Evolutionary conservation across 176 grass and related monocot species (phyloP), one percentile per base, ranked within the genome.

Genomic region (Sorghum bicolor): DNA sequence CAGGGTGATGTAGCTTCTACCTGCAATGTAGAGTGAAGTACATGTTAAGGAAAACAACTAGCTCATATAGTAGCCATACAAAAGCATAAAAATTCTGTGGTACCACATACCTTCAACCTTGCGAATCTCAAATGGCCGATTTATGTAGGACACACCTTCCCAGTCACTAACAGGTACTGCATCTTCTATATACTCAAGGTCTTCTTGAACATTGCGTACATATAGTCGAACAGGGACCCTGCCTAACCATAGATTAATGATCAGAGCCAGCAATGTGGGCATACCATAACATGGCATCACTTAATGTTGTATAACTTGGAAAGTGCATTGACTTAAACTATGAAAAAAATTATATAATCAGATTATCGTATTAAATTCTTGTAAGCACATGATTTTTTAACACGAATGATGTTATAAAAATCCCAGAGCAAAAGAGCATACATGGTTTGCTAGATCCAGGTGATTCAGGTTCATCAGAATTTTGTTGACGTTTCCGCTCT

Each of bases 191-290:
- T 99, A 72, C 30, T 90, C 86, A 81, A 96, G 76, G 61, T 89
- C 86, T 53, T 94, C 53, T 68, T 87, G 87, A 81, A 92, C 75
- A 82, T 61, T 78, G 57, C 93, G 88, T 76, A 96, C 81, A 81
- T 99, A 99, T 63, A 99, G 61, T 38, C 93, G 89, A 88, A 99
- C 93, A 45, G 96, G 96, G 62, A 96, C 90, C 86, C 93, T 99
- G 85, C 91, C 96, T 99, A 90, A 98, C 82, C 30, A 87, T 78
- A 74, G 76, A 84, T 72, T 79, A 78, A 74, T 61, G 41, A 80
- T 87, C 65, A 91, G 72, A 83, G 16, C 60, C 25, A 82, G 53
- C 48, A 85, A 19, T 50, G 40, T n/a, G 26, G 34, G 50, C 5
- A 74, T 75, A 48, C 58, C 66, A 25, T 40, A 47, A 36, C 30